Evolutionary conservation across 805 yeast species (phyloP), one percentile per base, ranked within the genome.

Genomic region (Yamadazyma nakazawae): DNA sequence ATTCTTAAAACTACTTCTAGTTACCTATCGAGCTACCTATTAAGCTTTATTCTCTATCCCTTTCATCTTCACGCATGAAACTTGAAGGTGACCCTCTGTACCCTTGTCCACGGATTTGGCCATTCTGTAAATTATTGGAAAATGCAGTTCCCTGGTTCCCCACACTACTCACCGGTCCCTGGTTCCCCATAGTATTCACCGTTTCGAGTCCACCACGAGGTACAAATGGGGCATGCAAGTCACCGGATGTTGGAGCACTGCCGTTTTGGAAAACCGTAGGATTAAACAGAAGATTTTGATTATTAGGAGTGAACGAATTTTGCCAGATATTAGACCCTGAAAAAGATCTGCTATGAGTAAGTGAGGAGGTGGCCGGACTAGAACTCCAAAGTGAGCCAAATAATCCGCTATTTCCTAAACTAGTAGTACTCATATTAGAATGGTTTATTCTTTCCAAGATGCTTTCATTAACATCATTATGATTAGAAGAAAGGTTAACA

Each of bases 271-370:
- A 34, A 10, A 13, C 18, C 7, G 19, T 18, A 11, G 37, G 21
- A 21, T 7, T 21, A 5, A 21, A 21, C 24, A 21, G 24, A 21
- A 21, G 24, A 7, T 7, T 21, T 21, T 21, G 24, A 7, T 21
- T 21, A 21, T 21, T 21, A 7, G 24, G 6, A 34, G 21, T 13
- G 5, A 30, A 30, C 30, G 36, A 37, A 31, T 43, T 43, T 9
- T 26, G 19, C 43, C 47, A 44, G 18, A 44, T 38, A 39, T 30
- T 44, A 14, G 36, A 26, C 8, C 47, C 47, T 24, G 47, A 44
- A 6, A 44, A 24, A 10, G 38, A 21, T 34, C 47, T 30, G 7
- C 26, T 25, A 25, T 44, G 47, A 14, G 28, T 37, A 19, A 43
- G 16, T 3, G 32, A 14, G 32, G 42, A 24, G 3, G 16, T 3